Base-by-base conservation (phyloP, 768 basidiomycete genomes). In the Xerocomellus intermedius region DNA sequence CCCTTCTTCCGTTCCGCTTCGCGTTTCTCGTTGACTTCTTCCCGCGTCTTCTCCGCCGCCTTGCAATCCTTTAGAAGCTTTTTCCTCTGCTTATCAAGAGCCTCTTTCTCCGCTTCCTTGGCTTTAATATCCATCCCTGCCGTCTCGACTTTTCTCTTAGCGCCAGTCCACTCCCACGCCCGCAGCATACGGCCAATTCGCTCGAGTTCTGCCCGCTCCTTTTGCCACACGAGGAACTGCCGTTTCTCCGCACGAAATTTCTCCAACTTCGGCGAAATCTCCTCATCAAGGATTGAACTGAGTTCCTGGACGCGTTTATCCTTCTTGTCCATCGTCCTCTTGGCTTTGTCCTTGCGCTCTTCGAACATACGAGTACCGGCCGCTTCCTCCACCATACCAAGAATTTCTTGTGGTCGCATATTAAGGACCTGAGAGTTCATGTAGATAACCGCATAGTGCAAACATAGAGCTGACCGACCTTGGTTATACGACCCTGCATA, bases 361-460 rank as follows among this genome's bases (percentile, higher is more conserved):
- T 99, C 97, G 65, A 98, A 99, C 97, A 98, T 98, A 26, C 94
- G 87, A 28, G 97, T 99, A 7, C 97, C 97, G 0, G 95, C 93
- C 0, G 97, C 97, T 70, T 99, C 97, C 71, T 98, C 97, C 3
- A 98, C 91, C 91, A 99, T 96, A 1, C 94, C 93, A 13, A 99
- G 81, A 56, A 98, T 96, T 70, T 99, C 97, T 76, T 90, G 89
- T 0, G 97, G 95, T 24, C 92, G 88, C 97, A 99, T 98, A 72
- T 98, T 98, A 46, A 99, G 83, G 4, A 93, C 90, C 87, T 58
- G 30, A 26, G 50, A 8, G 37, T 19, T 28, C 17, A 39, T 19
- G 48, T 37, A 30, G 17, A 44, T 21, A 58, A 49, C 17, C 37
- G 17, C 10, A 22, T 8, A 36, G 21, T 16, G 14, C 36, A 12